Conservation (phyloP, 2,329 filamentous ascomycete genomes). For the Scolecobasidium constrictum region DNA sequence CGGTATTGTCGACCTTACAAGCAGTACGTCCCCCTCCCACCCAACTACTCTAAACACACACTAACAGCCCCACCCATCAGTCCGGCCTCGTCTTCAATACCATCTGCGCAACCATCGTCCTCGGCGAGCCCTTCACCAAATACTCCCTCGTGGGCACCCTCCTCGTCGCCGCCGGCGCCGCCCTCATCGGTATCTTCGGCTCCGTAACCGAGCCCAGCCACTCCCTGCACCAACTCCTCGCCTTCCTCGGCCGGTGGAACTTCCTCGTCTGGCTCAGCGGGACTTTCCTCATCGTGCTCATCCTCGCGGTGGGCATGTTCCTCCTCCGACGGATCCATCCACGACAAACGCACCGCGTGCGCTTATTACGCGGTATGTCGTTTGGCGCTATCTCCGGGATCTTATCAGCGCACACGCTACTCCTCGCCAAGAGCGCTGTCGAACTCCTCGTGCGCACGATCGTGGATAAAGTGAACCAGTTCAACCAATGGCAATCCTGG, state of each 20-base stretch:
- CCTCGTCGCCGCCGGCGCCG: constrained; percentile 77
- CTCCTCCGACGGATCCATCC: constrained; percentile 26
- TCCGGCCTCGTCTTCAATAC: constrained; percentile 98
- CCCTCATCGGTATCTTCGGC: constrained; percentile 87
- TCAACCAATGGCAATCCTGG: constrained; percentile 93
- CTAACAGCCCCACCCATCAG: no score
- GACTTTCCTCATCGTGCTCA: constrained; percentile 61
- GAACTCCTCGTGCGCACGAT: constrained; percentile 84
- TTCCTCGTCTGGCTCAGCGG: constrained; percentile 86
- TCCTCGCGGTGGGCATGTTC: constrained; percentile 46
- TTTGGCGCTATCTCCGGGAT: constrained; percentile 86
- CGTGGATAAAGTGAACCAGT: constrained; percentile 80
- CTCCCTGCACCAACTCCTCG: constrained; percentile 69
- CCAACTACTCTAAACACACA: background rate
- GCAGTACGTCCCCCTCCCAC: constrained; percentile 39
- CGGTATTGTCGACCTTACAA: constrained; percentile 89
- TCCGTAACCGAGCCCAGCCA: constrained; percentile 90
- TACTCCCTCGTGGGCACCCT: constrained; percentile 87
- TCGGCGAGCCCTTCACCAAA: constrained; percentile 86
- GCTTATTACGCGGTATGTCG: constrained; percentile 68
- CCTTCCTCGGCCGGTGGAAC: constrained; percentile 58
- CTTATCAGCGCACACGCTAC: constrained; percentile 81
- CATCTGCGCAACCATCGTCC: constrained; percentile 85
- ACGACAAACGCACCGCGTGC: constrained; percentile 49
- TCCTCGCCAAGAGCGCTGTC: constrained; percentile 93